Percentiles rank a stretch among this genome's conserved stretches.
Conservation (phyloP, 2,329 filamentous ascomycete species). For the Xylaria sp. region DNA sequence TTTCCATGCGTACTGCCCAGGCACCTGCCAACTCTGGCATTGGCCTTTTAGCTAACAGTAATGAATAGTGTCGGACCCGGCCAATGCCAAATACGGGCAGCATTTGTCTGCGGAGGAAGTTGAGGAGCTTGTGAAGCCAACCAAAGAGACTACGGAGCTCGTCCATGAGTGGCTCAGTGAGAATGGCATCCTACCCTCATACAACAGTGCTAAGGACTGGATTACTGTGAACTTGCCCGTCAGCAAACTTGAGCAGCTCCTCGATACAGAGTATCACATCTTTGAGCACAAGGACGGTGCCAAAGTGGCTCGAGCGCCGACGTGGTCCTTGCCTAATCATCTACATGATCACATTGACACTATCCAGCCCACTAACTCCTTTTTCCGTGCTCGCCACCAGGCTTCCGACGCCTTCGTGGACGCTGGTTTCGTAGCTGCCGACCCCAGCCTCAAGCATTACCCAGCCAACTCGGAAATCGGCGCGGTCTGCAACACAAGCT, state of each 20-base stretch:
- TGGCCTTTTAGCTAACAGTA: not conserved
- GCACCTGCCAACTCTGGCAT: not conserved
- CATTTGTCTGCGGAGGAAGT: conserved; percentile 59
- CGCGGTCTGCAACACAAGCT: conserved; percentile 53
- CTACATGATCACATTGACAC: conserved; percentile 64
- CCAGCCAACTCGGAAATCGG: conserved; percentile 38
- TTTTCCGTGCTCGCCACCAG: conserved; percentile 51
- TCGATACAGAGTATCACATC: conserved; percentile 57
- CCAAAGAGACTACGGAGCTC: conserved; percentile 55
- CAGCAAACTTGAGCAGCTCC: conserved; percentile 55
- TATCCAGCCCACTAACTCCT: conserved; percentile 66
- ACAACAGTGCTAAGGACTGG: conserved; percentile 63
- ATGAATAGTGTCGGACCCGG: conserved; percentile 55
- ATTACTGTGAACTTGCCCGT: conserved; percentile 60
- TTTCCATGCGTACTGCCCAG: not conserved
- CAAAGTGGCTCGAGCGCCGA: conserved; percentile 55
- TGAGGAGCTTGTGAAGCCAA: conserved; percentile 58
- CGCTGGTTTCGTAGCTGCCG: conserved; percentile 36
- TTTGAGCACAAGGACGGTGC: conserved; percentile 62
- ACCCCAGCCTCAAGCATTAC: conserved; percentile 39
- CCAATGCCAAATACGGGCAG: conserved; percentile 59
- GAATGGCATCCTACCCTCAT: conserved; percentile 53
- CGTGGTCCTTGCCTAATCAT: conserved; percentile 63
- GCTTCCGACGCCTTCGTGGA: conserved; percentile 40
- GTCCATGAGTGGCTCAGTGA: conserved; percentile 62